Evolutionary conservation across 371 early-diverging fungal genomes (phyloP), one percentile per base, ranked within the genome.

Genomic region (Actinomucor elegans): DNA sequence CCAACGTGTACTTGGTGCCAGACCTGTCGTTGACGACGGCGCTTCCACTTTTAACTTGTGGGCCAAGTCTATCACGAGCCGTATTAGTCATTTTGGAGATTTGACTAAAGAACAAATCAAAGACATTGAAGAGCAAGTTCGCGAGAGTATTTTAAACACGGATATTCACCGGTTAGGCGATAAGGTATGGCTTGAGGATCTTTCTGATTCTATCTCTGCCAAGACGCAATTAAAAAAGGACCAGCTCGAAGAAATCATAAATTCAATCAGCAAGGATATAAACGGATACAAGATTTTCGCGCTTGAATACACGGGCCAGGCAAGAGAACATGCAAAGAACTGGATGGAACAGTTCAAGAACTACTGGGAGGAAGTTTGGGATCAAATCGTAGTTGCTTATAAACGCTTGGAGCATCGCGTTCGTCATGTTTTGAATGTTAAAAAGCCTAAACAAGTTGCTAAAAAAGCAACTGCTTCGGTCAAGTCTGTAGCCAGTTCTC

Each of bases 191-290:
- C 17, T 48, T 12, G 53, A 60, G 7, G 31, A 56, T 9, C 10
- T 65, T 9, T 26, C 48, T 11, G 12, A 12, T 17, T 26, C 48
- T 7, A 37, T 65, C 26, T 35, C 52, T n/a, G 21, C 32, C 24
- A 38, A 56, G n/a, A 36, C 57, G 2, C 28, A 60, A 47, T 18
- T 65, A 18, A 48, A 33, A 31, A 65, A 65, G 38, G 60, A 65
- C 0, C 36, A 45, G 24, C 20, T 65, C 1, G 45, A 56, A 10
- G 33, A 38, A 11, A 33, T 65, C 3, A 38, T 65, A 23, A 48
- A 56, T 20, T 52, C 66, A 6, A 55, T 65, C 24, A 48, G 32
- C 9, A 29, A 43, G 2, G 60, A 60, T 34, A 21, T 65, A 3
- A 31, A 43, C 7, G 57, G 52, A 1, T 65, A 48, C 28, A 59